Conservation (phyloP, 345 rosid species). For the Ailanthus altissimus region DNA sequence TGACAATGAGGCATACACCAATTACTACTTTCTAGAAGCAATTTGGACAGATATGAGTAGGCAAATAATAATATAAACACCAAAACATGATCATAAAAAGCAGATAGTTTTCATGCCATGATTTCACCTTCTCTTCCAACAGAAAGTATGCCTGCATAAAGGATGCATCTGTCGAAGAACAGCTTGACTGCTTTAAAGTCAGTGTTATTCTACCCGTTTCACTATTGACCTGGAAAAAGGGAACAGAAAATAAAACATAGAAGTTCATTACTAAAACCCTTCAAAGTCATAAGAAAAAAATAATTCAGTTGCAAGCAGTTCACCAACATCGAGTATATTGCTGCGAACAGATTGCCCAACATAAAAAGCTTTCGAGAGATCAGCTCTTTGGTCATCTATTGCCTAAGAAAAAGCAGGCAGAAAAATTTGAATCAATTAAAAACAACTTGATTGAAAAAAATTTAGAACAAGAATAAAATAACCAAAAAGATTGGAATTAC, state of each 20-base stretch:
- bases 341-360: slow-evolving; percentile 94
- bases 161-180: slow-evolving; percentile 80
- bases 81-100: background rate
- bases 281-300: slow-evolving; percentile 18
- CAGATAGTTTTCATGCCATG: background rate
- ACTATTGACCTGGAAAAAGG: slow-evolving; percentile 57
- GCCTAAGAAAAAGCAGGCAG: slow-evolving; percentile 47
- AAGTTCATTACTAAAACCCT: slow-evolving; percentile 9
- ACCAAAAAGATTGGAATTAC: slow-evolving; percentile 34
- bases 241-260: slow-evolving; percentile 11
- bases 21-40: background rate
- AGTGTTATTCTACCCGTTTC: slow-evolving; percentile 74
- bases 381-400: slow-evolving; percentile 59
- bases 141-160: slow-evolving; percentile 74
- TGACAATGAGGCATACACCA: background rate
- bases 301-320: slow-evolving; percentile 28
- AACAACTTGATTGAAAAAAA: slow-evolving; percentile 4
- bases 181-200: slow-evolving; percentile 83
- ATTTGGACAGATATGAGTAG: background rate
- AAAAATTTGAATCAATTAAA: slow-evolving; percentile 16
- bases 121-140: slow-evolving; percentile 74
- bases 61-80: slow-evolving; percentile 6
- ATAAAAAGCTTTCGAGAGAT: slow-evolving; percentile 68
- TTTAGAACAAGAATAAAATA: background rate
- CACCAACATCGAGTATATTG: slow-evolving; percentile 72